Evolutionary conservation across 768 basidiomycete species (phyloP), one percentile per base, ranked within the genome.

Genomic region (Suillus plorans): DNA sequence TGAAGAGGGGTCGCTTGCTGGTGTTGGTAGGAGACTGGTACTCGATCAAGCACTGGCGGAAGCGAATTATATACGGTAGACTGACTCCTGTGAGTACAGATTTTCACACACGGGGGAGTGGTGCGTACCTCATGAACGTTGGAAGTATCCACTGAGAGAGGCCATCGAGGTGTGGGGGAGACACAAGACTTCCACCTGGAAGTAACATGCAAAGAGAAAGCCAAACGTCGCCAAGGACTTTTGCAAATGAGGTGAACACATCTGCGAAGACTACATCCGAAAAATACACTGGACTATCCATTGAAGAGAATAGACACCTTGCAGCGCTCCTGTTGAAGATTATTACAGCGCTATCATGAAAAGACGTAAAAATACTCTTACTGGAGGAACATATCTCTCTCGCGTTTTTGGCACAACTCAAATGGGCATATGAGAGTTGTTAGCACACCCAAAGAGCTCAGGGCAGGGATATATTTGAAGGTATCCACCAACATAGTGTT

Each of bases 211-310:
- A 88, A 20, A 89, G 69, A 5, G 93, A 94, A 52, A 98, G 80
- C 94, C 94, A 98, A 49, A 95, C 79, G 72, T 99, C 97, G 14
- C 97, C 97, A 22, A 98, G 80, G 47, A 99, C 95, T 80, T 97
- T 98, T 42, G 97, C 96, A 72, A 93, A 97, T 2, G 96, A 98
- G 2, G 97, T 99, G 71, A 96, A 85, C 66, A 99, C 87, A 82
- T 99, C 97, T 65, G 97, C 96, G 64, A 97, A 87, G 52, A 99
- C 86, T 28, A 99, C 87, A 74, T 99, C 97, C 36, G 89, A 88
- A 77, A 99, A 99, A 74, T 89, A 87, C 47, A 95, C 82, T 5
- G 89, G 85, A 49, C 81, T 80, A 61, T 82, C 80, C 47, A 80
- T 71, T 1, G 86, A 78, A n/a, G 90, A 85, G 60, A 89, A 84